Evolutionary conservation across 2,329 filamentous ascomycete species (phyloP), one percentile per base, ranked within the genome.

Genomic region (Penicillium sp.): DNA sequence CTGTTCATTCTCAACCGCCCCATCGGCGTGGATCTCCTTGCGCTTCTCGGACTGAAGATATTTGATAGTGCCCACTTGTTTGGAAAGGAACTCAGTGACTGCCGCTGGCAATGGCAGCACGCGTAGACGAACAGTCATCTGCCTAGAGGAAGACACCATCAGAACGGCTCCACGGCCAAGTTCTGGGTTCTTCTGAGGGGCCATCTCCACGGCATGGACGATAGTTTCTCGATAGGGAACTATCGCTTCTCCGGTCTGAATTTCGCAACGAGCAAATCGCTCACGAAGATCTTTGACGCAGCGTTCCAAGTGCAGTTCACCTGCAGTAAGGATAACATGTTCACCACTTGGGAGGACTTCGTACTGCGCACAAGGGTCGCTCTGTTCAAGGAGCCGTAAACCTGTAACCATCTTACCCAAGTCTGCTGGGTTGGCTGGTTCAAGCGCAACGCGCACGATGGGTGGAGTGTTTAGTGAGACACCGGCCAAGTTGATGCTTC

Each of bases 171-270:
- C 93, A 58, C 93, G 79, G 1, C 90, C 90, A 13, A 96, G 75
- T 9, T 94, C 87, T 50, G 90, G 84, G 65, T 94, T 87, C 43
- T 77, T 87, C 0, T 88, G 86, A 1, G 89, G 82, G 16, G 89
- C 83, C 93, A 98, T 98, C 65, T 98, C 93, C 25, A 89, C 80
- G 1, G 84, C 86, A 17, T 80, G 78, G 27, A 96, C 83, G 43
- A 94, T 95, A 0, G 88, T 93, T 69, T 98, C 93, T 41, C 90
- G 79, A 65, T 95, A 98, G 0, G 93, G 93, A 10, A 98, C 93
- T 46, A 98, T 97, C 1, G 93, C 87, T 29, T 87, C 87, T 41
- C 93, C 90, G 18, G 87, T 87, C 60, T 97, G 91, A 36, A 98
- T 90, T 52, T 97, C 91, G 60, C 94, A 97, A 49, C 81, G 84